Evolutionary conservation across 768 basidiomycete genomes (phyloP), one percentile per base, ranked within the genome.

Genomic region (Gautieria morchelliformis): DNA sequence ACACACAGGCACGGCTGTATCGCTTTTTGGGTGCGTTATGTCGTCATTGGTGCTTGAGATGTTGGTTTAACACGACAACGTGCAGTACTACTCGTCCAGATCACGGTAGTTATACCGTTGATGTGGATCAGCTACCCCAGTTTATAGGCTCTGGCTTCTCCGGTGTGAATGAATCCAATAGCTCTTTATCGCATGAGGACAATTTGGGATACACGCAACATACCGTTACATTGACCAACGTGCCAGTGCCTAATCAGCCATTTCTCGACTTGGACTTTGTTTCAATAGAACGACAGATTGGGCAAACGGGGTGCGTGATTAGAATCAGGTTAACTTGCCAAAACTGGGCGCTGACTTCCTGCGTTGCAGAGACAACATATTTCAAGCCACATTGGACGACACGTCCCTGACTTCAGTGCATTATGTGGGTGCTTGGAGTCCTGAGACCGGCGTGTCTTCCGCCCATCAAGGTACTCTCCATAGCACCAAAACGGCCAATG

Each of bases 191-290:
- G 42, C 24, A 48, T 20, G 55, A 5, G 27, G 46, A 54, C 30
- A 37, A 48, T 47, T 22, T 56, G 11, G n/a, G 22, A 22, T 27
- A 56, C 42, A 48, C 24, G 5, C 32, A 56, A 30, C 55, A 56
- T 56, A 46, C 42, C 9, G 55, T 48, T 12, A 37, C 46, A 1
- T 19, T 56, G 17, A 56, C 55, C 11, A 56, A 56, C 30, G 50
- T 32, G 32, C 44, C 55, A 27, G 30, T 24, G 8, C 11, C 44
- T 33, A 12, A 42, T 6, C 8, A 39, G 1, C 12, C 42, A 12
- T 56, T 47, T 47, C 27, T 56, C 11, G 55, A 56, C 24, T 22
- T 56, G 19, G 55, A 56, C 30, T 56, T 27, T 48, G 46, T 56
- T n/a, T 47, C 45, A 8, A 56, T 56, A 11, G 45, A 33, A 24